These are phyloP conservation scores for Phoma herbarum DNA, from an alignment of 2,329 filamentous ascomycete species.

Conservation along the genomic window DNA sequence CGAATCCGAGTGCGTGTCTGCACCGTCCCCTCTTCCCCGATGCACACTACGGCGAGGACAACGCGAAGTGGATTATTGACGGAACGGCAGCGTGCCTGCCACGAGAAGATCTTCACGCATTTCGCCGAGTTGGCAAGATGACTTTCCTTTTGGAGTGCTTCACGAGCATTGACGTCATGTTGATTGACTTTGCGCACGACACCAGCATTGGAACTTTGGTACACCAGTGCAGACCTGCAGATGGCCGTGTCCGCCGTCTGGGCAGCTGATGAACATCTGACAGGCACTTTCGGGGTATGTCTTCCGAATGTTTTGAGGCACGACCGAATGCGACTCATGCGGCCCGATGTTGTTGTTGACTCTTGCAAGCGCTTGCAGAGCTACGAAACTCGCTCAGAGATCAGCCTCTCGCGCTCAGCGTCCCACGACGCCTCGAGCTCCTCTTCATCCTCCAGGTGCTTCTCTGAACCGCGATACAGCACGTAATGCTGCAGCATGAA, in stretches of 20 bases:
- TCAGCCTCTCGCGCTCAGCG: conserved; percentile 34
- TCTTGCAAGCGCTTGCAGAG: neutral
- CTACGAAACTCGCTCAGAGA: conserved; percentile 26
- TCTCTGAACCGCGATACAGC: conserved; percentile 65
- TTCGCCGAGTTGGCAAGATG: conserved; percentile 4
- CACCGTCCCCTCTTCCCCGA: conserved; percentile 2
- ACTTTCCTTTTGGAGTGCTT: neutral
- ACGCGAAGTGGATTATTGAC: neutral
- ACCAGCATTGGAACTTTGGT: neutral
- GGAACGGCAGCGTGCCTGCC: conserved; percentile 1
- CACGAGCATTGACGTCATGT: conserved; percentile 6
- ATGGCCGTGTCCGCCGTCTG: neutral
- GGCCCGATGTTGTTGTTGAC: neutral
- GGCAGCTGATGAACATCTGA: neutral
- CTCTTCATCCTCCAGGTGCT: conserved; percentile 40
- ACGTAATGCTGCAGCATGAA: conserved; percentile 92
- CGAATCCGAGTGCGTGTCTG: neutral
- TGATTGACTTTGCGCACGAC: neutral
- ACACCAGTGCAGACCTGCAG: conserved; percentile 1
- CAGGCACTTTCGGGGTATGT: conserved; percentile 1
- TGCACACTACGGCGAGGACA: conserved; percentile 1
- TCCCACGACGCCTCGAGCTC: conserved; percentile 27
- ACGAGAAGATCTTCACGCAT: conserved; percentile 7
- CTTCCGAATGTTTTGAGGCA: neutral
- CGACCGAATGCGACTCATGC: conserved; percentile 2